Conservation (phyloP, 495 filamentous ascomycete species). For the Neurospora pannonica region DNA sequence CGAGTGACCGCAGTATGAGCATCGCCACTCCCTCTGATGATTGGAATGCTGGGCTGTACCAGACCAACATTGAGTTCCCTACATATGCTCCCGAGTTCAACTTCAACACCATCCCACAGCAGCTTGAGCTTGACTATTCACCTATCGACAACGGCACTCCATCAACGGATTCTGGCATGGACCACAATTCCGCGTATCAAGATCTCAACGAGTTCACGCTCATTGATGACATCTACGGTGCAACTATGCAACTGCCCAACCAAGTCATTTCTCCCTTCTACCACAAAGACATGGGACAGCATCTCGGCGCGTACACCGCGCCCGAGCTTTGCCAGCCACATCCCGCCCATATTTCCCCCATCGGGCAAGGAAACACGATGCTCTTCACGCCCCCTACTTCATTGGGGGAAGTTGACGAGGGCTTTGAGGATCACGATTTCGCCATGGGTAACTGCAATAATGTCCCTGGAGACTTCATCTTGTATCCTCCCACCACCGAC, state of each 20-base stretch:
- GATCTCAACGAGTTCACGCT: slow-evolving; percentile 37
- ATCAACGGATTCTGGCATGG: slow-evolving; percentile 35
- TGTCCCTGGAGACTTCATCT: slow-evolving; percentile 21
- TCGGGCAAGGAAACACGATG: slow-evolving; percentile 53
- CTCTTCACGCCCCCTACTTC: slow-evolving; percentile 51
- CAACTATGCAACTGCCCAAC: slow-evolving; percentile 33
- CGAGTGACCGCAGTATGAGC: slow-evolving; percentile 30
- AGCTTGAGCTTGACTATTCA: slow-evolving; percentile 41
- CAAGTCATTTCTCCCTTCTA: slow-evolving; percentile 26
- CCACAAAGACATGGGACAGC: slow-evolving; percentile 29
- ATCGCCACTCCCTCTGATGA: slow-evolving; percentile 37
- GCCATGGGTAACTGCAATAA: slow-evolving; percentile 11
- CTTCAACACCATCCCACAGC: slow-evolving; percentile 28
- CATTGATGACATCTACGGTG: slow-evolving; percentile 49
- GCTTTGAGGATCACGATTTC: slow-evolving; percentile 33
- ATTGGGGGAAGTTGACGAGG: slow-evolving; percentile 34
- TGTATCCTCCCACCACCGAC: slow-evolving; percentile 15
- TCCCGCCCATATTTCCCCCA: slow-evolving; percentile 48
- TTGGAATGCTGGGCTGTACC: slow-evolving; percentile 17
- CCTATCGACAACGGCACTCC: slow-evolving; percentile 38
- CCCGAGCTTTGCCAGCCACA: slow-evolving; percentile 28
- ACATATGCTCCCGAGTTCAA: slow-evolving; percentile 30
- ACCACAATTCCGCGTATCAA: slow-evolving; percentile 36
- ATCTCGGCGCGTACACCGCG: slow-evolving; percentile 21
- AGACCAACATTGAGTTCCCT: slow-evolving; percentile 31